These are phyloP conservation scores for Suillus occidentalis DNA, from an alignment of 768 basidiomycete species.

Conservation along the genomic window DNA sequence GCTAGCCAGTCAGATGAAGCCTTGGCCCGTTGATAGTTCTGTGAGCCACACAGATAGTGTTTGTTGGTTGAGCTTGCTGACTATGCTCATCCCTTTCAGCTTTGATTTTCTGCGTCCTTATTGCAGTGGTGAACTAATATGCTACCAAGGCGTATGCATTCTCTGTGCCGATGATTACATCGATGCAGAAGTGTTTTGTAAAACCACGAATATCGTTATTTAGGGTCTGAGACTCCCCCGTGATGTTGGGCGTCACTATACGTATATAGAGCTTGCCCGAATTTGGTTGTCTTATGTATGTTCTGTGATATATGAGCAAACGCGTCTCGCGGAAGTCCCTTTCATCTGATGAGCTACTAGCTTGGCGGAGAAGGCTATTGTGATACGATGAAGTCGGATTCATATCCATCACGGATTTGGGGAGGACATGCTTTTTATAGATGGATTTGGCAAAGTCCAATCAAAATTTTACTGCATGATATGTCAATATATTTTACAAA, in stretches of 20 bases:
- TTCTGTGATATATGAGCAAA: neutral
- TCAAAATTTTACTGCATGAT: too few species aligned
- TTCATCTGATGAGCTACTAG: conserved; percentile 19
- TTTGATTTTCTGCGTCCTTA: neutral
- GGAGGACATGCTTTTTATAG: too few species aligned
- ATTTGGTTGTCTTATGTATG: neutral
- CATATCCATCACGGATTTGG: too few species aligned
- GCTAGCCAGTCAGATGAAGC: neutral
- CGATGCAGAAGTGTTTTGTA: neutral
- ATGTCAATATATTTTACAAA: too few species aligned
- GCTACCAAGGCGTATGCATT: neutral
- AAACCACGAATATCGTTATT: neutral
- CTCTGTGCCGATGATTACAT: neutral
- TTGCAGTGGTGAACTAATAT: neutral
- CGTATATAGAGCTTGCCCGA: neutral
- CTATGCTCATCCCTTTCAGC: neutral
- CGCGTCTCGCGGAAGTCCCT: conserved; percentile 52
- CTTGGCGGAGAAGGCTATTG: conserved; percentile 59
- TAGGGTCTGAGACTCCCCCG: neutral
- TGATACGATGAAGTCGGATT: conserved; percentile 55
- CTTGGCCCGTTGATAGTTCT: neutral
- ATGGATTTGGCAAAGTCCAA: too few species aligned
- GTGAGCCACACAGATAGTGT: neutral
- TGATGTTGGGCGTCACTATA: neutral
- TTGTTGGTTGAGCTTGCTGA: neutral